Evolutionary conservation across 2,329 filamentous ascomycete genomes (phyloP), one percentile per base, ranked within the genome.

Genomic region (Epichloe glyceriae): DNA sequence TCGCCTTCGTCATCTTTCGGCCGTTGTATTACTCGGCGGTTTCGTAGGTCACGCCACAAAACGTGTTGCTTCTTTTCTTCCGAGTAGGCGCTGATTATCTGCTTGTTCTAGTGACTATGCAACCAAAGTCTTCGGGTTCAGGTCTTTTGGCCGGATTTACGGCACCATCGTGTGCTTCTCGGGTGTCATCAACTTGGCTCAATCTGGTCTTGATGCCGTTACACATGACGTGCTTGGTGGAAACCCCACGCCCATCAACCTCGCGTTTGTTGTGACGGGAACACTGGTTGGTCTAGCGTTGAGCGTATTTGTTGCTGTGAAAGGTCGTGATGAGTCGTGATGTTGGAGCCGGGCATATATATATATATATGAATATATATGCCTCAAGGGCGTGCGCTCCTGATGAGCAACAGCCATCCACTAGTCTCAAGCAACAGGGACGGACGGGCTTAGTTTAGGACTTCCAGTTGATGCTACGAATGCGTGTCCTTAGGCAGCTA

Each of bases 121-220:
- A 0, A 84, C 84, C n/a, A 88, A 88, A 62, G 83, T 88, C 2
- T 89, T 89, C 57, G 86, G 85, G 3, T 88, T 88, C 61, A 75
- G 79, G n/a, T 88, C 85, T 0, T 89, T 89, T 54, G 85, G 85
- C 11, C 86, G 86, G 53, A 83, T 90, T 14, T 89, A 89, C 62
- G 86, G 86, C 14, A 74, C 85, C 4, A 78, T 89, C 51, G 86
- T 86, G 49, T 88, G 83, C 60, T 64, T 85, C 5, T 84, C 85
- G 0, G 86, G 86, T 2, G 58, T 88, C 0, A 74, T 85, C 54
- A 88, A 87, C 62, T 83, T 89, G 61, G 70, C 75, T 0, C 85
- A 89, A 64, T 79, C 80, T 0, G 84, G 76, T 0, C 70, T 90
- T 40, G 85, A 89, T 59, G 75, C 80, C 0, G 66, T 85, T 19